Evolutionary conservation across 148 eudicot genomes (phyloP).

Genomic region (Spergularia marina): DNA sequence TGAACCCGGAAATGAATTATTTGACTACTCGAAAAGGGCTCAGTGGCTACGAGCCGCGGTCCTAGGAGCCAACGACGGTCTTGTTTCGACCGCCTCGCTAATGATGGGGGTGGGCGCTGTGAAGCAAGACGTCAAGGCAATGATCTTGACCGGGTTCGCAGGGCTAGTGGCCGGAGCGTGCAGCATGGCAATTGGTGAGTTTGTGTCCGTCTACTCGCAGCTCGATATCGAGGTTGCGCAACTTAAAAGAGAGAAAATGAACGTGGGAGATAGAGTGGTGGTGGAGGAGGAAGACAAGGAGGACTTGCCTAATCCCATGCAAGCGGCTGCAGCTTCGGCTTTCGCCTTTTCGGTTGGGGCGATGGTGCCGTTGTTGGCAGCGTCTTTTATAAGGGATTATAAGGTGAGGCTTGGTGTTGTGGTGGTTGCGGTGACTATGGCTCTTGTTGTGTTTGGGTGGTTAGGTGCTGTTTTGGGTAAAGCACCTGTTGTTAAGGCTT

Average conservation of each 20-base stretch:
- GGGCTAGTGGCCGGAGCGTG: constrained; percentile 43
- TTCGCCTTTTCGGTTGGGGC: constrained; percentile 37
- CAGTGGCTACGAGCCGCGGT: constrained; percentile 46
- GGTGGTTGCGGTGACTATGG: constrained; percentile 34
- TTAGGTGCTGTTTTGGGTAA: constrained; percentile 39
- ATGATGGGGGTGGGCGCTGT: constrained; percentile 51
- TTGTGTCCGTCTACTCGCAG: constrained; percentile 42
- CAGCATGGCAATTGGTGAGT: constrained; percentile 49
- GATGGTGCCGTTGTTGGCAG: constrained; percentile 37
- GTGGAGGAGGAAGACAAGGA: constrained; percentile 13
- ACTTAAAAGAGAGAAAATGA: constrained; percentile 23
- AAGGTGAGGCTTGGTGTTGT: constrained; percentile 37
- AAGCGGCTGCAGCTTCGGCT: constrained; percentile 41
- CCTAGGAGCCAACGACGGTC: constrained; percentile 47
- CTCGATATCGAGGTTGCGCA: constrained; percentile 42
- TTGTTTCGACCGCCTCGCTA: constrained; percentile 40
- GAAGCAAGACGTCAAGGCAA: constrained; percentile 37
- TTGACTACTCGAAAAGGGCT: constrained; percentile 36
- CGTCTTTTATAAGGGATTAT: constrained; percentile 34
- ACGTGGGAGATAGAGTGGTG: background rate
- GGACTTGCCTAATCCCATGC: constrained; percentile 35
- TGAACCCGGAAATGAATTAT: background rate
- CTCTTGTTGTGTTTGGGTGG: constrained; percentile 37
- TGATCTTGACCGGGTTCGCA: constrained; percentile 42
- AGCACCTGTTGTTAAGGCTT: constrained; percentile 29